These are phyloP conservation scores for Mycena albidolilacea DNA, from an alignment of 768 basidiomycete genomes.

Conservation along the genomic window DNA sequence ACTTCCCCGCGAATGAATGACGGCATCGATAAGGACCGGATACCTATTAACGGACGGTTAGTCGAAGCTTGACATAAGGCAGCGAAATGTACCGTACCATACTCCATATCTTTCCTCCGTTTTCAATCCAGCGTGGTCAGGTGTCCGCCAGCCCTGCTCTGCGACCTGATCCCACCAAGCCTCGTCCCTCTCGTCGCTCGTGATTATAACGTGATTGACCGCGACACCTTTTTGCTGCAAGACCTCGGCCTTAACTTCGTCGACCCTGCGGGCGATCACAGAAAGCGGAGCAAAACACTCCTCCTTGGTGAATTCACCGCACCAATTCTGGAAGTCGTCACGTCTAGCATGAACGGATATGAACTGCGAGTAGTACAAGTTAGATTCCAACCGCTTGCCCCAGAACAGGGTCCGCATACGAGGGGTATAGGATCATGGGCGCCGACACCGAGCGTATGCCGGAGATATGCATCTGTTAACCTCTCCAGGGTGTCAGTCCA, in stretches of 20 bases:
- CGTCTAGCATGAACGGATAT: constrained; percentile 55
- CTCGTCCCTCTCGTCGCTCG: constrained; percentile 45
- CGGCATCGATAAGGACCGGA: constrained; percentile 61
- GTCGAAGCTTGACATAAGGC: background rate
- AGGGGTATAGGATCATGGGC: constrained; percentile 47
- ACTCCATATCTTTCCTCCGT: constrained; percentile 49
- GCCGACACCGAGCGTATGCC: constrained; percentile 43
- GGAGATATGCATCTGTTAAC: constrained; percentile 46
- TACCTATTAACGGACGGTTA: constrained; percentile 16
- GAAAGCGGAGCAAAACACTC: constrained; percentile 52
- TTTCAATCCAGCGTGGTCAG: constrained; percentile 45
- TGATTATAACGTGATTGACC: constrained; percentile 51
- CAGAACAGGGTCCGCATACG: constrained; percentile 36
- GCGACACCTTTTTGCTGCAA: constrained; percentile 42
- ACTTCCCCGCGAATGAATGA: constrained; percentile 60
- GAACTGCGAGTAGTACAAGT: constrained; percentile 42
- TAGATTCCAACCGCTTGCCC: constrained; percentile 6
- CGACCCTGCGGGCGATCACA: constrained; percentile 47
- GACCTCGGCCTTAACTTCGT: constrained; percentile 50
- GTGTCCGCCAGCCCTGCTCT: constrained; percentile 50
- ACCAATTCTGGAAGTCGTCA: constrained; percentile 52
- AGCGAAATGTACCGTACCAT: constrained; percentile 45
- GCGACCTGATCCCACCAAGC: constrained; percentile 37
- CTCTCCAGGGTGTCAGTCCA: constrained; percentile 46
- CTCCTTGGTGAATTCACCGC: constrained; percentile 44